phyloP scores from a whole-genome alignment of 1,284 basidiomycete genomes.

The Flammula alnicola region DNA sequence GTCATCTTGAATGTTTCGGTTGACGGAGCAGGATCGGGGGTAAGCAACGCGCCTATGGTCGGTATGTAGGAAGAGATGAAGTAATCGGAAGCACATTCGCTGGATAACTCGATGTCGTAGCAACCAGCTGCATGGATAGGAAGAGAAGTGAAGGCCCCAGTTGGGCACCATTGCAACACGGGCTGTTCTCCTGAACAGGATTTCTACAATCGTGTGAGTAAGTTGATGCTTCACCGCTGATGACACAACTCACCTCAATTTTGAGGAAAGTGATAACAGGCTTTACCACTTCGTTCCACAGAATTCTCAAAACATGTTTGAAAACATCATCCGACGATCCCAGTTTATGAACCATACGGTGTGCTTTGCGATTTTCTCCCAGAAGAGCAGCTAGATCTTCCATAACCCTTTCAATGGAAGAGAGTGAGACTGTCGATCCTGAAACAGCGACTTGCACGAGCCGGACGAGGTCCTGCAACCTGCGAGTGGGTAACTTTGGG shows the following conservation, averaged over 20 bases:
- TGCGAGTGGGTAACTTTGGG: slow-evolving; percentile 2
- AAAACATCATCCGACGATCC: too few relatives aligned
- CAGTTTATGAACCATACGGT: too few relatives aligned
- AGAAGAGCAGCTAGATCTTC: too few relatives aligned
- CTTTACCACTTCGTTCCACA: slow-evolving; percentile 2
- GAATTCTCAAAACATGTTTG: too few relatives aligned
- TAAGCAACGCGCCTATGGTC: neutral
- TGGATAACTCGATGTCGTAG: neutral
- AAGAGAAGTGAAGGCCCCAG: slow-evolving; percentile 11
- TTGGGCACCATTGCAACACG: slow-evolving; percentile 11
- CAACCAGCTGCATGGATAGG: slow-evolving; percentile 14
- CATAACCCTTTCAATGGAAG: too few relatives aligned
- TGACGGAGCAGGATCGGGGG: neutral
- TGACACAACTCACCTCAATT: too few relatives aligned
- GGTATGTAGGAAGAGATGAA: slow-evolving; percentile 12
- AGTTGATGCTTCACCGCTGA: too few relatives aligned
- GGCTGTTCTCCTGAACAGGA: neutral
- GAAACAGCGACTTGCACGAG: too few relatives aligned
- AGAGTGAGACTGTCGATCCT: too few relatives aligned
- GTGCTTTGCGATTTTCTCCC: too few relatives aligned
- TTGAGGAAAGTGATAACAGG: slow-evolving; percentile 2
- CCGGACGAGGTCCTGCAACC: too few relatives aligned
- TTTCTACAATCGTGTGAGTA: neutral
- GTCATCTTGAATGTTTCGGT: slow-evolving; percentile 1
- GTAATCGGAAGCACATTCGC: slow-evolving; percentile 9